Evolutionary conservation across 1,284 basidiomycete genomes (phyloP), one percentile per base, ranked within the genome.

Genomic region (Sphaerobolus stellatus): DNA sequence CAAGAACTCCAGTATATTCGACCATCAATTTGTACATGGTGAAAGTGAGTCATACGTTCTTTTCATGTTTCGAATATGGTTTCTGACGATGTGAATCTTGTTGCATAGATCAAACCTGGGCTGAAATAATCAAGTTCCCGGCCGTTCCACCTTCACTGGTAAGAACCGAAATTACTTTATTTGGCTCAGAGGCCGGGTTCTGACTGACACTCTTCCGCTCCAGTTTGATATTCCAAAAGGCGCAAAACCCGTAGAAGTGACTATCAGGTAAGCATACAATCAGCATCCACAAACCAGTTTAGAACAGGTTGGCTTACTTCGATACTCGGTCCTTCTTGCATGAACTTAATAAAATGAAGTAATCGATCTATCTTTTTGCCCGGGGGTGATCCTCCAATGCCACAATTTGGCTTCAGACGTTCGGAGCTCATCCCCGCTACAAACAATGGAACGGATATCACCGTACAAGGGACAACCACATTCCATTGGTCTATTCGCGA

Each of bases 301-400:
- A n/a, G n/a, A n/a, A n/a, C n/a, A n/a, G n/a, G n/a, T n/a, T n/a
- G n/a, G n/a, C n/a, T n/a, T n/a, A n/a, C n/a, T n/a, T n/a, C n/a
- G n/a, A n/a, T n/a, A n/a, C n/a, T n/a, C n/a, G n/a, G n/a, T 14
- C 4, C 28, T 27, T 24, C 4, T 22, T 43, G 7, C 16, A 14
- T 14, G 13, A 43, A 43, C 2, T 22, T 38, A 13, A n/a, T 24
- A 5, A 8, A 27, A 14, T 2, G 14, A 16, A 59, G 58, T 65
- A 81, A 82, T 64, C 74, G 71, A 47, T 84, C 82, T 16, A 67
- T 84, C 36, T 84, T 84, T 61, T 61, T 75, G n/a, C 81, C 82
- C 0, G 82, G 82, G 2, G 69, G 75, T 9, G 67, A 67, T 2
- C 58, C 50, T 27, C 49, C 49, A 16, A 40, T 59, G 2, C 77